A percentile compares a stretch with the other conserved stretches of the same genome.
Evolutionary conservation across 345 rosid genomes (phyloP).

Genomic region (Erucastrum elatum): DNA sequence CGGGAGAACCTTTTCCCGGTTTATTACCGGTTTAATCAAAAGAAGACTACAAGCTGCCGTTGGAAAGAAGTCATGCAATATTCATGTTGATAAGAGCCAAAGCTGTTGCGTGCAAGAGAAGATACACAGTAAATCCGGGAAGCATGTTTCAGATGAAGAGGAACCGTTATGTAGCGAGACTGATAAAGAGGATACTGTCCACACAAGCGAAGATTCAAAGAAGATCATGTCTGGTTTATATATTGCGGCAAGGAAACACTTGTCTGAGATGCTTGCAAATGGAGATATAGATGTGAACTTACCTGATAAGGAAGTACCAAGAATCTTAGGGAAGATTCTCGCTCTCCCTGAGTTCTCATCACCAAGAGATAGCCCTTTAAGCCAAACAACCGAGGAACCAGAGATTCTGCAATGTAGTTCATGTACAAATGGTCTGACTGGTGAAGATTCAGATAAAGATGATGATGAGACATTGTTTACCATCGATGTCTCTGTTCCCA

Average conservation of each 20-base stretch:
- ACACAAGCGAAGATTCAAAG: constrained; percentile 44
- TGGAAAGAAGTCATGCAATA: constrained; percentile 48
- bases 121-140: constrained; percentile 41
- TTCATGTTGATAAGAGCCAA: constrained; percentile 40
- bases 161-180: constrained; percentile 34
- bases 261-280: constrained; percentile 71
- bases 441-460: constrained; percentile 36
- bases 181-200: constrained; percentile 43
- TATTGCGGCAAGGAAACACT: constrained; percentile 89
- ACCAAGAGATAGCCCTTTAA: constrained; percentile 60
- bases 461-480: constrained; percentile 41
- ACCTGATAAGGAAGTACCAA: constrained; percentile 56
- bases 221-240: constrained; percentile 66
- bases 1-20: constrained; percentile 40
- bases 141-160: constrained; percentile 59
- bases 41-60: constrained; percentile 56
- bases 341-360: constrained; percentile 73
- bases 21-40: constrained; percentile 41
- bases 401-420: constrained; percentile 39
- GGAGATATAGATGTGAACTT: constrained; percentile 51
- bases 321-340: constrained; percentile 78
- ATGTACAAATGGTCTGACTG: constrained; percentile 18
- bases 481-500: constrained; percentile 41
- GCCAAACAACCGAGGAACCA: constrained; percentile 30
- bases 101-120: constrained; percentile 22